Evolutionary conservation across 2,329 filamentous ascomycete species (phyloP).

Genomic region (Alternaria tenuissima): DNA sequence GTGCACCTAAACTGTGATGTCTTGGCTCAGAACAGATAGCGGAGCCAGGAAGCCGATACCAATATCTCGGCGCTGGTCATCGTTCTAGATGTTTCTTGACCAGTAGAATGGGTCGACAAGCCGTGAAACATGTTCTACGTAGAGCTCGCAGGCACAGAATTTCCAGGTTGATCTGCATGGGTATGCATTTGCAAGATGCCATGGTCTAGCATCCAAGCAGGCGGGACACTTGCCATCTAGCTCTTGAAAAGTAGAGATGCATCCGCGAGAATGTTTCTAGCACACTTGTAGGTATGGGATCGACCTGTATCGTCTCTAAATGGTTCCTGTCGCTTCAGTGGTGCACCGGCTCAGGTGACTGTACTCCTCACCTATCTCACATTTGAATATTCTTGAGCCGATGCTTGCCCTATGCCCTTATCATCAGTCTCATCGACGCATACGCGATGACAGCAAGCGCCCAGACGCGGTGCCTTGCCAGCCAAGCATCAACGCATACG

Average conservation of each 20-base stretch:
- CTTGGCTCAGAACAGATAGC: not conserved
- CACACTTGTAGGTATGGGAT: not conserved
- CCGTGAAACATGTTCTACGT: not conserved
- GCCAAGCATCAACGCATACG: slow-evolving; percentile 18
- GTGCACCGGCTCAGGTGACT: not conserved
- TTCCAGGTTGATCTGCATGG: slow-evolving; percentile 1
- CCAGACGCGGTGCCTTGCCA: slow-evolving; percentile 16
- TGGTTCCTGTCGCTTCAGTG: not conserved
- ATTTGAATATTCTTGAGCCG: slow-evolving; percentile 10
- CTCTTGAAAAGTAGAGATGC: not conserved
- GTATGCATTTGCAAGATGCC: not conserved
- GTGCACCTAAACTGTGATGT: not conserved
- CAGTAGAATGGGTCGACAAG: not conserved
- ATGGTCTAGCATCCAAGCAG: not conserved
- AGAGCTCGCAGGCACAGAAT: not conserved
- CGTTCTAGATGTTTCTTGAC: not conserved
- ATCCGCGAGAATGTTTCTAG: not conserved
- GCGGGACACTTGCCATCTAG: not conserved
- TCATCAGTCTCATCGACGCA: slow-evolving; percentile 1
- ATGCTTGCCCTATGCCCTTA: slow-evolving; percentile 4
- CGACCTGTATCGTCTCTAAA: not conserved
- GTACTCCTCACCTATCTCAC: not conserved
- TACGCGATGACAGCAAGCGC: slow-evolving; percentile 15
- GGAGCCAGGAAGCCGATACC: not conserved
- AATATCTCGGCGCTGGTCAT: not conserved